Evolutionary conservation across 257 asterid genomes (phyloP), one percentile per base, ranked within the genome.

Genomic region (Salvia hispanica): DNA sequence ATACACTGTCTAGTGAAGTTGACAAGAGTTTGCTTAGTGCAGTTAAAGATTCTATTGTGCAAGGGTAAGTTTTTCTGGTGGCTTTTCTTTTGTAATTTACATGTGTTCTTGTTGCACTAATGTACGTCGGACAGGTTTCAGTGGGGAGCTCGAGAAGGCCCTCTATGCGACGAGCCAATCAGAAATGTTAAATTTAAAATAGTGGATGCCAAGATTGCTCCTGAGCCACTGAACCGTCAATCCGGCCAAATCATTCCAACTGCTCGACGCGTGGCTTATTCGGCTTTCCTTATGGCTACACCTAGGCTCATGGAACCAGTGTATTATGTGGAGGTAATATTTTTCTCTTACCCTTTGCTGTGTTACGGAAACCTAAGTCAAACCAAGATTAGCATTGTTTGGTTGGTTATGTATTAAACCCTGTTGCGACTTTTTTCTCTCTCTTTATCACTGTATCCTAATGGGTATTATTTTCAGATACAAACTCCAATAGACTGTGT

Each of bases 81-180:
- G 62, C 66, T 25, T 72, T 59, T 55, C 28, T 43, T 33, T 47
- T 69, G 34, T 66, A 70, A 36, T 4, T 66, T 31, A 15, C 6
- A 10, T 58, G 64, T 40, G 18, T 60, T 52, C 46, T 7, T 62
- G 58, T 25, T 69, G 51, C 46, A 47, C 50, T 73, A 67, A 81
- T 67, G 52, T 67, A 36, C 52, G 58, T 12, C 73, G 68, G 53
- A 73, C 94, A 93, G 99, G 80, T 93, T 93, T 65, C 99, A 93
- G 54, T 93, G 99, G 99, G 99, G 99, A 25, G 99, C 99, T 74
- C 90, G 99, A 59, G 99, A 93, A 79, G 99, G 99, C 18, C 99
- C 99, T 10, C 94, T 93, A 6, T 93, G 99, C 63, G 99, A 93
- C 28, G 99, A 93, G 85, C 99, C 99, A 52, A 93, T 93, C 60